Evolutionary conservation across 176 grass and related monocot species (phyloP).

Genomic region (Aegilops sharonensis): DNA sequence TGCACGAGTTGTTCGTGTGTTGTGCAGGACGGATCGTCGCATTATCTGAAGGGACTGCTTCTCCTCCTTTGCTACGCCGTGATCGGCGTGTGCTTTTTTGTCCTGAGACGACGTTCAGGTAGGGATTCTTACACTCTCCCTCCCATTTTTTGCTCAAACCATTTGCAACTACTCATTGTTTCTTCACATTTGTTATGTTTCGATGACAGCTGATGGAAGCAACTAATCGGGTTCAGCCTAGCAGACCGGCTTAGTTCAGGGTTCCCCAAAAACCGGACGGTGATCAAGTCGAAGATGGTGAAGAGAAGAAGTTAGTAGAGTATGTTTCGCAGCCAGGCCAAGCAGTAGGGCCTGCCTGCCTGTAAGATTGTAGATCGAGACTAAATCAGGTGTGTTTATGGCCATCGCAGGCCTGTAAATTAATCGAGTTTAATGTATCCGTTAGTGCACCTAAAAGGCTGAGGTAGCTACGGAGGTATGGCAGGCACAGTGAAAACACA

Average conservation of each 20-base stretch:
- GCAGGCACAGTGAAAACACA: neutral
- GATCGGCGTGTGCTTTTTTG: conserved; percentile 69
- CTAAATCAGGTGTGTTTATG: neutral
- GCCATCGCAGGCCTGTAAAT: neutral
- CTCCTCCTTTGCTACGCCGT: conserved; percentile 71
- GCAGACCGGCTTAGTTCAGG: neutral
- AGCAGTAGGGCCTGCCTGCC: neutral
- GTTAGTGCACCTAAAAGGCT: neutral
- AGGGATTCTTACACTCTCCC: neutral
- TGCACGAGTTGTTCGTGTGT: neutral
- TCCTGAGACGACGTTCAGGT: conserved; percentile 48
- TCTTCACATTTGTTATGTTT: neutral
- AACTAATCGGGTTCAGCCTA: neutral
- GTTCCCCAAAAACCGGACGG: neutral
- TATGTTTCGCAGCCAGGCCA: neutral
- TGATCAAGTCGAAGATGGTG: neutral
- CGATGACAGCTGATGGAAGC: neutral
- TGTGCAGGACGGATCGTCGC: conserved; percentile 77
- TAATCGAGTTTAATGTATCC: neutral
- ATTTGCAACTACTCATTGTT: neutral
- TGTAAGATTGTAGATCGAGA: neutral
- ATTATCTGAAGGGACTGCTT: conserved; percentile 83
- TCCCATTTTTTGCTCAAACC: neutral
- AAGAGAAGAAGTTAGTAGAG: neutral
- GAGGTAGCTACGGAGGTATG: neutral